phyloP scores from a whole-genome alignment of 805 yeast genomes.

The Myxozyma sirexii region DNA sequence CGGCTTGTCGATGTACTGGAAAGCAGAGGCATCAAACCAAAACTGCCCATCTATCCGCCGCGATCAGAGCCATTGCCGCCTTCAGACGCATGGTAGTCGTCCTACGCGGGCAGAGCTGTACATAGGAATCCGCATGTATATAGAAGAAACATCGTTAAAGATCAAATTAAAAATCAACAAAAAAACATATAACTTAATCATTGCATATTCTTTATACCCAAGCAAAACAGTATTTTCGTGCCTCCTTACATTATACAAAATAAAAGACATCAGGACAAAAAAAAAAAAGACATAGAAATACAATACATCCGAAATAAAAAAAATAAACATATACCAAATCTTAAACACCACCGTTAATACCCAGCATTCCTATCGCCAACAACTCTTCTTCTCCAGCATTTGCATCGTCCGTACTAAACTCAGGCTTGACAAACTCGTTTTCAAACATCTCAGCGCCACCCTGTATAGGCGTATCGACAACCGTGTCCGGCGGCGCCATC shows the following conservation, averaged over 20 bases:
- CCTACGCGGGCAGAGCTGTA: not conserved
- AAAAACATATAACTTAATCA: not conserved
- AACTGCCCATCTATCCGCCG: not conserved
- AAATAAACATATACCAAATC: not conserved
- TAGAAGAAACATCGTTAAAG: not conserved
- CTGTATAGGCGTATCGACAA: not conserved
- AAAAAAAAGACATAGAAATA: not conserved
- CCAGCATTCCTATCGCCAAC: slow-evolving; percentile 9
- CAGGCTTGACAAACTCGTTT: slow-evolving; percentile 8
- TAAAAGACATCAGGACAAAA: not conserved
- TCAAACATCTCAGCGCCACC: slow-evolving; percentile 2
- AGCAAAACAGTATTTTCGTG: not conserved
- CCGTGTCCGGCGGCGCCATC: not conserved
- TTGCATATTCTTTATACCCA: not conserved
- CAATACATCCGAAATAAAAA: not conserved
- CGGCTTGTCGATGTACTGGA: not conserved
- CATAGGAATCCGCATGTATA: not conserved
- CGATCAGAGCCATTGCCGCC: slow-evolving; percentile 5
- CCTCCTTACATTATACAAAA: not conserved
- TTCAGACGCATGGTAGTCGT: slow-evolving; percentile 5
- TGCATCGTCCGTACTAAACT: not conserved
- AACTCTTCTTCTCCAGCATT: slow-evolving; percentile 14
- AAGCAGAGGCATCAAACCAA: not conserved
- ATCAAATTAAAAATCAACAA: not conserved
- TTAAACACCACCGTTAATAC: slow-evolving; percentile 5